Evolutionary conservation across 441 rosid genomes (phyloP).

Genomic region (Corymbia citriodora): DNA sequence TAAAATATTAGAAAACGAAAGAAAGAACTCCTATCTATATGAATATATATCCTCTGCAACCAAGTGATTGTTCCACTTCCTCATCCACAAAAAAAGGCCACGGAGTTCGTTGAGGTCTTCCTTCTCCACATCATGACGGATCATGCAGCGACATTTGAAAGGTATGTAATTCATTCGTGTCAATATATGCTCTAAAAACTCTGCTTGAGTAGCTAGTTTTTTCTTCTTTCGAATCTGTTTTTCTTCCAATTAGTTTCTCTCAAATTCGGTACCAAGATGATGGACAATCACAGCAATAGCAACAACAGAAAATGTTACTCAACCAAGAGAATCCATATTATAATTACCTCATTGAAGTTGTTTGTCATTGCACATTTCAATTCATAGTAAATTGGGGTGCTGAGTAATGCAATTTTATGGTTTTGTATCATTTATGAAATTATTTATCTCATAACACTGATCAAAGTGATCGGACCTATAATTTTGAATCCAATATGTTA

Average conservation of each 20-base stretch:
- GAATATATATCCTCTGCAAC: neutral
- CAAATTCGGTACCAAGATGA: neutral
- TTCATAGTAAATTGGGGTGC: rapidly evolving
- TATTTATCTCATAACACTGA: neutral
- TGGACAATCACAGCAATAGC: rapidly evolving
- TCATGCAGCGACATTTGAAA: neutral
- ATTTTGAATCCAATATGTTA: rapidly evolving
- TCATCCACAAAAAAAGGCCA: neutral
- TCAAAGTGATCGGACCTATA: too few species aligned
- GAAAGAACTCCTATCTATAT: neutral
- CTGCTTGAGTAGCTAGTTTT: neutral
- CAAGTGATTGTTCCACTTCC: neutral
- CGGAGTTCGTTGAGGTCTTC: neutral
- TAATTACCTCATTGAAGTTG: neutral
- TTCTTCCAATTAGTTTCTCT: neutral
- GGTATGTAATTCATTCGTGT: neutral
- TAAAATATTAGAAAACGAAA: neutral
- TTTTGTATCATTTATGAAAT: too few species aligned
- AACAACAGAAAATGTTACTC: neutral
- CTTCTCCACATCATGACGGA: rapidly evolving
- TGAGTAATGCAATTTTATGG: rapidly evolving
- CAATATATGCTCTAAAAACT: neutral
- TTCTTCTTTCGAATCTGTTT: too few species aligned
- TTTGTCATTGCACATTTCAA: rapidly evolving
- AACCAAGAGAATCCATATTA: neutral